Base-by-base conservation (phyloP, 768 basidiomycete species). In the Terana coerulea region DNA sequence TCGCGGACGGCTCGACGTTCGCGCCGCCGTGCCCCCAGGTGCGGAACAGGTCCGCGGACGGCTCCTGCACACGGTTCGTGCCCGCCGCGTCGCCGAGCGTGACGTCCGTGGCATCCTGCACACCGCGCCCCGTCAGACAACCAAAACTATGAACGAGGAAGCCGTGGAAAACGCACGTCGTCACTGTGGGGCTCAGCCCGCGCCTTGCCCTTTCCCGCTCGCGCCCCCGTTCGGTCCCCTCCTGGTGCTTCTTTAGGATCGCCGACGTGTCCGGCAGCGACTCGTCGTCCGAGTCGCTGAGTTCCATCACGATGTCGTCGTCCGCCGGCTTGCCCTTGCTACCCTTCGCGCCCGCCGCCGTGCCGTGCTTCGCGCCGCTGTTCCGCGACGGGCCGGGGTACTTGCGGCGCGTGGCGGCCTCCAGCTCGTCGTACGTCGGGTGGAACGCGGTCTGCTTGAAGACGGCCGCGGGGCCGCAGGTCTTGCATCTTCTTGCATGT, bases 391-490 rank as follows among this genome's bases (percentile, higher is more conserved):
- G 24, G 48, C 60, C 39, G 51, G 61, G 36, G 68, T 69, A 54
- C 63, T 70, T 21, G 45, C 63, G 62, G n/a, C 70, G 70, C 14
- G 67, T 64, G 17, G 75, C 69, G 4, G 69, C 61, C 12, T 64
- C 64, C 8, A 88, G 59, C 49, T 88, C 84, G 31, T 81, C 77
- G 3, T 75, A 74, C 0, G 79, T 73, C 0, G 89, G 86, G 59
- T 86, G 79, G 60, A 93, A 92, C 0, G 87, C 86, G 1, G 68
- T 64, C 1, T 81, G 73, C 39, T 73, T 73, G 75, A 86, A 93
- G 25, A 84, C 67, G 47, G 75, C 76, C n/a, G 24, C 67, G 66
- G 8, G 71, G 66, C 7, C 69, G 67, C 15, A 80, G 69, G 54
- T 86, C 80, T 47, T 78, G 75, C 73, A 83, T 82, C 59, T 75